Conservation (phyloP, 768 basidiomycete species). For the Xanthoconium stramineum region DNA sequence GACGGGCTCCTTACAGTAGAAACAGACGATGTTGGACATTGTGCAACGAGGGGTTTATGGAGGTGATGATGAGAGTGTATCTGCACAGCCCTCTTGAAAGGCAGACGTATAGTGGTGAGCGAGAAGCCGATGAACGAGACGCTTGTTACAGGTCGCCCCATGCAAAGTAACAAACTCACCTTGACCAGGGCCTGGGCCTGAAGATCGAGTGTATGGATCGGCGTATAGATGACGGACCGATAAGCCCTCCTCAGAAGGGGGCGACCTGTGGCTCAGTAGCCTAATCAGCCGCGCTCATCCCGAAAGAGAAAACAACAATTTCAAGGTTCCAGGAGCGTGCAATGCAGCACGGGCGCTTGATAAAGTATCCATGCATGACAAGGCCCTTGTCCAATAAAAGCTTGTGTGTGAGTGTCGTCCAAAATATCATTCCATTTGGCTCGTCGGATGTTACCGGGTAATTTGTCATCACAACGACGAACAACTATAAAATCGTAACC, state of each 20-base stretch:
- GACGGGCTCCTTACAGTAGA: conserved; percentile 11
- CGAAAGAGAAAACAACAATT: conserved; percentile 1
- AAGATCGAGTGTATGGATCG: neutral
- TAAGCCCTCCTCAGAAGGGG: neutral
- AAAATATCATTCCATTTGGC: neutral
- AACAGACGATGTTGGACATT: conserved; percentile 13
- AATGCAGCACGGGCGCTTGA: neutral
- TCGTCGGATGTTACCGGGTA: conserved; percentile 15
- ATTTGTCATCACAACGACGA: conserved; percentile 14
- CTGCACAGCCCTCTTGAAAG: neutral
- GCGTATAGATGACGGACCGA: neutral
- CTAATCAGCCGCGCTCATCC: neutral
- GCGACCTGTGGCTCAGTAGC: neutral
- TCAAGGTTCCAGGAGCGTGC: neutral
- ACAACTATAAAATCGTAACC: conserved; percentile 13
- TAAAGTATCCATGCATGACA: neutral
- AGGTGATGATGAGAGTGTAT: neutral
- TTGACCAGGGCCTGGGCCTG: neutral
- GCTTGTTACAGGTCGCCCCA: neutral
- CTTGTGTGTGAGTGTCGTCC: no score
- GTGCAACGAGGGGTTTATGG: neutral
- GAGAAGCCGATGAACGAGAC: neutral
- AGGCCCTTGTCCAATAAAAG: neutral
- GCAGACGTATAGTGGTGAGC: neutral
- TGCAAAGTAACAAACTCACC: neutral